Percentiles rank a stretch among this genome's conserved stretches.
Evolutionary conservation across 495 filamentous ascomycete species (phyloP).

Genomic region (Aspergillus nidulans): DNA sequence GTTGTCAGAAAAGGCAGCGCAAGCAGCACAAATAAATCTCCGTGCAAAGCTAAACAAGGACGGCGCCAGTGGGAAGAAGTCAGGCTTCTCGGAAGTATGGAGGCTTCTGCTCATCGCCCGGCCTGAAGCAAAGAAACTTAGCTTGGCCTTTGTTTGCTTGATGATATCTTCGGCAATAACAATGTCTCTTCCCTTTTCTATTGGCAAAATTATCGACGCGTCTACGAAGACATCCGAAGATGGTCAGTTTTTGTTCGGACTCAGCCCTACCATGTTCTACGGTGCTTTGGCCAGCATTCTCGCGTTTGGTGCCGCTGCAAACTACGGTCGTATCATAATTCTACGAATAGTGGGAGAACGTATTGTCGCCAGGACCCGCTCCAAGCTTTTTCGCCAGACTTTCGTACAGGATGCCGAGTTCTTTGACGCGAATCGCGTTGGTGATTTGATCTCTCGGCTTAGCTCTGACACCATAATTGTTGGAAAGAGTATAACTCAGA

Average conservation of each 20-base stretch:
- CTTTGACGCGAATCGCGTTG: constrained; percentile 95
- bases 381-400: constrained; percentile 83
- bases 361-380: constrained; percentile 83
- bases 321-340: constrained; percentile 90
- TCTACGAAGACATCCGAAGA: constrained; percentile 57
- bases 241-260: constrained; percentile 58
- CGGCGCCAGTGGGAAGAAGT: constrained; percentile 56
- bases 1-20: constrained; percentile 71
- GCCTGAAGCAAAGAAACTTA: constrained; percentile 76
- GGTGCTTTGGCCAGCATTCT: constrained; percentile 65
- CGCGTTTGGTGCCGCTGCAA: constrained; percentile 71
- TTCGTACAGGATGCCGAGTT: constrained; percentile 96
- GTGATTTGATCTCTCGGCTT: constrained; percentile 90
- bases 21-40: constrained; percentile 87
- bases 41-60: constrained; percentile 82
- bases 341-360: constrained; percentile 94
- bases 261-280: constrained; percentile 74
- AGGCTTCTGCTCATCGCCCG: constrained; percentile 83
- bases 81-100: constrained; percentile 73
- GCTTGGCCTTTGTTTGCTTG: constrained; percentile 74
- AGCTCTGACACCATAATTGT: constrained; percentile 96
- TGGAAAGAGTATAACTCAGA: constrained; percentile 97
- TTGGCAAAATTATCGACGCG: constrained; percentile 90
- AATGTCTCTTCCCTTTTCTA: constrained; percentile 93
- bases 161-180: constrained; percentile 84